Evolutionary conservation across 2,329 filamentous ascomycete species (phyloP), one percentile per base, ranked within the genome.

Genomic region (Trichoderma cornu-damae): DNA sequence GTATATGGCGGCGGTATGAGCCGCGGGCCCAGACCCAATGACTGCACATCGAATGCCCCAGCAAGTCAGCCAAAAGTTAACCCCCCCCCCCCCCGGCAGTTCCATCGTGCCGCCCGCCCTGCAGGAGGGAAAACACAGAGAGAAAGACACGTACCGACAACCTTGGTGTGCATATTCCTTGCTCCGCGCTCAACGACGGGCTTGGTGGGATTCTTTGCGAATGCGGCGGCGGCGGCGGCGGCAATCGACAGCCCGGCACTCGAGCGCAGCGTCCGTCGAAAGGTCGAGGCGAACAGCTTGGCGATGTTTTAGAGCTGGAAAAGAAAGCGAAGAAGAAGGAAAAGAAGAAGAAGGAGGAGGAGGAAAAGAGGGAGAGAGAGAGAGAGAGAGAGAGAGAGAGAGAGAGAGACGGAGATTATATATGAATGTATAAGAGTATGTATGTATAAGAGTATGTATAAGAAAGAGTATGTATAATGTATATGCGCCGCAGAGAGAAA

Each of bases 1-100:
- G 77, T 99, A 99, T 72, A 99, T 86, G 73, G 94, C 94, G 61
- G 94, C 94, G 46, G 94, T 99, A 78, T 99, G 94, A 75, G 92
- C 94, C 66, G 92, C 94, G 62, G 94, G 94, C 79, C 94, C 94
- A 61, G 94, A 99, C 79, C 94, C 92, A 76, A 90, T 88, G 70
- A 91, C 82, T 85, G 58, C 61, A 18, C 9, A 28, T 46, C 38
- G 12, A 35, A 35, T 14, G 9, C 12, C 34, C 34, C 11, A 34
- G 12, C 12, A 35, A n/a, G 57, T 46, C n/a, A 49, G 22, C 24
- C 26, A 6, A 6, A 16, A 9, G 2, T 28, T 14, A 18, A 12
- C 38, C 5, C 16, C 22, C 4, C 18, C 1, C 14, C 24, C 16
- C 35, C 2, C 12, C 12, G 18, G 12, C 3, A 2, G 2, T 22